Base-by-base conservation (phyloP, 129 eudicot genomes). In the Logfia minima region DNA sequence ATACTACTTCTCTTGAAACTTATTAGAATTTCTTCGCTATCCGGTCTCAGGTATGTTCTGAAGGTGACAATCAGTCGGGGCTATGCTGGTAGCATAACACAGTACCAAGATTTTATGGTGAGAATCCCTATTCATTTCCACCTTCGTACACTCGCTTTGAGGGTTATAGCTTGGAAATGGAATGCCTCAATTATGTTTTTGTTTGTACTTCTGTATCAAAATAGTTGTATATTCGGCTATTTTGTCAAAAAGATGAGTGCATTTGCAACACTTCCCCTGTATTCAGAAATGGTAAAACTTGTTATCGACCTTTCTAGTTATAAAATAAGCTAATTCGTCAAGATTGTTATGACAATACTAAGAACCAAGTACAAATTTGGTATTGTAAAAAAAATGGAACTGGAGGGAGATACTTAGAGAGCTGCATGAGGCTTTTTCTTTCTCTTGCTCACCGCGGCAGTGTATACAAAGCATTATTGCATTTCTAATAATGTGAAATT, bases 41-140 rank as follows among this genome's bases (percentile, higher is more conserved):
- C 68, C 56, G 8, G 59, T 77, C 67, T 35, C 89, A 94, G 99
- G 92, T 94, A 91, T 83, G 92, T 94, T 79, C 81, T 94, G 48
- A 94, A 91, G 85, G 96, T 94, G 80, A 94, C 97, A 3, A 86
- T 94, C 69, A 94, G 83, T 78, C 96, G 97, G 63, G 97, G 98
- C 56, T 94, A 94, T 80, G 97, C 88, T 77, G 96, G 97, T 66
- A 94, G 93, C 90, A 91, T 94, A 24, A 88, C 89, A 60, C 91
- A 89, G 61, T 94, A 89, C 86, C 97, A 94, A 68, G 99, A 91
- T 74, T 87, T 94, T 66, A 87, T 91, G 92, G 99, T 94, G 23
- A 81, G 80, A 64, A 37, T 48, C 39, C 26, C 67, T 4, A 31
- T 52, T 19, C 55, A 5, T 48, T 13, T 13, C 18, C 55, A 13